Evolutionary conservation across 2,329 filamentous ascomycete species (phyloP).

Genomic region (Cercospora brassicicola): DNA sequence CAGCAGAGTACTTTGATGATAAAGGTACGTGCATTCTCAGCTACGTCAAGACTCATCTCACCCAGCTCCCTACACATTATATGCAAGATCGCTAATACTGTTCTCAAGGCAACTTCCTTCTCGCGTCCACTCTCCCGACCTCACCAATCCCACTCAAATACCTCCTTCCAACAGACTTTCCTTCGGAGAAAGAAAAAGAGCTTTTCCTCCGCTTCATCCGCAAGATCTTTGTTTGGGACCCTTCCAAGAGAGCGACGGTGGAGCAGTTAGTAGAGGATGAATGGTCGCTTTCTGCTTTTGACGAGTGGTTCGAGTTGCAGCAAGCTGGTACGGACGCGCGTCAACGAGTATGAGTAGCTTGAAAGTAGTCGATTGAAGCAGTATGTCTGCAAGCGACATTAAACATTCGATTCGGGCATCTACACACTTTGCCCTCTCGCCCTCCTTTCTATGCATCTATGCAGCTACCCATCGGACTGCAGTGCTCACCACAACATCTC

Average conservation of each 20-base stretch:
- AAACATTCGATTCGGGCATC: not conserved
- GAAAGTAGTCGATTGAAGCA: not conserved
- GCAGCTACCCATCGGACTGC: not conserved
- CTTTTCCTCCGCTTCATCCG: slow-evolving; percentile 33
- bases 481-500: not conserved
- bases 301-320: not conserved
- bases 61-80: no score
- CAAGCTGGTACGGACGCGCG: not conserved
- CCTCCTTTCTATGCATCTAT: not conserved
- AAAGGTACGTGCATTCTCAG: no score
- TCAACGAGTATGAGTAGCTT: not conserved
- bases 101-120: not conserved
- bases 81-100: not conserved
- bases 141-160: slow-evolving; percentile 21
- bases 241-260: slow-evolving; percentile 23
- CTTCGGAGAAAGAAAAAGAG: slow-evolving; percentile 30
- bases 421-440: not conserved
- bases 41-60: no score
- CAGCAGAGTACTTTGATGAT: no score
- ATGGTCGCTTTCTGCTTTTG: slow-evolving; percentile 17
- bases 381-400: not conserved
- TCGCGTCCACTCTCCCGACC: slow-evolving; percentile 13
- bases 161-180: slow-evolving; percentile 28
- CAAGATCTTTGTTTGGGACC: slow-evolving; percentile 34
- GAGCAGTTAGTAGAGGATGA: slow-evolving; percentile 28